Evolutionary conservation across 2,329 filamentous ascomycete species (phyloP).

Genomic region (Nemania sp.): DNA sequence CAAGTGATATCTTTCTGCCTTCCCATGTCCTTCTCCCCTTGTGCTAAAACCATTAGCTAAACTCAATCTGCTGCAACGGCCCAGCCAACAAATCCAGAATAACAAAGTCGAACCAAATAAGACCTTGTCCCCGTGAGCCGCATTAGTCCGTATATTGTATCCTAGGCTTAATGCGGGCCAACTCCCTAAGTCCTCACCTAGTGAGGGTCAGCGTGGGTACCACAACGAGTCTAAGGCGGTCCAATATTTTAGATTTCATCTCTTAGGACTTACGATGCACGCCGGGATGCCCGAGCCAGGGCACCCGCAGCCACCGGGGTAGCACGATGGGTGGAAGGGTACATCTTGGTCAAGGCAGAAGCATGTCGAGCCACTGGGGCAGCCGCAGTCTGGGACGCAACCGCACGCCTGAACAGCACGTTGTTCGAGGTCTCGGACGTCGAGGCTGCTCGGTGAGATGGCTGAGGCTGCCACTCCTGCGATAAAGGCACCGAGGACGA

Average conservation of each 20-base stretch:
- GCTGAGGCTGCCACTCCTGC: not conserved
- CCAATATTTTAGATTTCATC: not conserved
- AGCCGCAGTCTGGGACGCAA: not conserved
- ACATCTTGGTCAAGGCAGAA: not conserved
- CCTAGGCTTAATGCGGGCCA: not conserved
- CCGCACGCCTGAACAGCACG: not conserved
- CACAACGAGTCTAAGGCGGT: not conserved
- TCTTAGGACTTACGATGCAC: not conserved
- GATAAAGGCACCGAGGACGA: not conserved
- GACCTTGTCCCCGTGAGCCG: not conserved
- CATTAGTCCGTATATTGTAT: not conserved
- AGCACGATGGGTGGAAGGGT: constrained; percentile 1
- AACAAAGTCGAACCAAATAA: not conserved
- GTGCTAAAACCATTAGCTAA: not conserved
- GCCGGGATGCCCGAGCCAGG: not conserved
- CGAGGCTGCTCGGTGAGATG: not conserved
- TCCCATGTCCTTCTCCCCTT: too few species aligned
- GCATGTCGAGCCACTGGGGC: not conserved
- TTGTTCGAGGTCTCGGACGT: not conserved
- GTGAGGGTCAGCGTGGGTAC: not conserved
- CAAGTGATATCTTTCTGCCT: not conserved
- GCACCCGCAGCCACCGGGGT: not conserved
- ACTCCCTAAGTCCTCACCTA: not conserved
- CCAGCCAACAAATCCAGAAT: not conserved
- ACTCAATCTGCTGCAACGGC: not conserved